Evolutionary conservation across 805 yeast genomes (phyloP).

Genomic region (Metahyphopichia silvanorum): DNA sequence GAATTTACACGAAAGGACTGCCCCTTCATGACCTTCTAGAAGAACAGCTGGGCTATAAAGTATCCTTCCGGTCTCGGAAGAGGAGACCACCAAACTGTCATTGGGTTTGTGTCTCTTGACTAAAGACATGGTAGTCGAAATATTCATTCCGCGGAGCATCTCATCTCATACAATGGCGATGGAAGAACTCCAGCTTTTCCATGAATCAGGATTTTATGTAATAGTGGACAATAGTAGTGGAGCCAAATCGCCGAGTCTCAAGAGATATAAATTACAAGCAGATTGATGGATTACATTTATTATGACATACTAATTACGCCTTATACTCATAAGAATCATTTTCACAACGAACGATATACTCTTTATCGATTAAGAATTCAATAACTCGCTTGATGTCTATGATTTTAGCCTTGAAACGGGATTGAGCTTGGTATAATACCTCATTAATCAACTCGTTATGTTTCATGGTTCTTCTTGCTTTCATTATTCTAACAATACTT

Average conservation of each 20-base stretch:
- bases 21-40: conserved; percentile 51
- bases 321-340: conserved; percentile 76
- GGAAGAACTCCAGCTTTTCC: too few relatives aligned
- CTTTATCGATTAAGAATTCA: conserved; percentile 80
- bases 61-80: too few relatives aligned
- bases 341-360: conserved; percentile 74
- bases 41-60: conserved; percentile 29
- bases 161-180: too few relatives aligned
- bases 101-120: conserved; percentile 29
- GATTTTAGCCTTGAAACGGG: conserved; percentile 80
- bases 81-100: too few relatives aligned
- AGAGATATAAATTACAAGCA: too few relatives aligned
- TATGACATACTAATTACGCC: conserved; percentile 60
- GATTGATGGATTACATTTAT: too few relatives aligned
- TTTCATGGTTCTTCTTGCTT: conserved; percentile 76
- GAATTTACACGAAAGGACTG: conserved; percentile 53
- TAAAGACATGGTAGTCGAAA: conserved; percentile 21
- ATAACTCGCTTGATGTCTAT: conserved; percentile 85
- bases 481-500: conserved; percentile 94
- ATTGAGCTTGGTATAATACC: conserved; percentile 78
- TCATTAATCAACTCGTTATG: conserved; percentile 84
- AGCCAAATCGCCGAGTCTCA: too few relatives aligned
- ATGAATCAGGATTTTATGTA: too few relatives aligned
- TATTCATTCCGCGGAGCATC: too few relatives aligned
- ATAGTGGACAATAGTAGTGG: too few relatives aligned